Conservation (phyloP, 1,139 yeast genomes). For the Blastobotrys persicus region DNA sequence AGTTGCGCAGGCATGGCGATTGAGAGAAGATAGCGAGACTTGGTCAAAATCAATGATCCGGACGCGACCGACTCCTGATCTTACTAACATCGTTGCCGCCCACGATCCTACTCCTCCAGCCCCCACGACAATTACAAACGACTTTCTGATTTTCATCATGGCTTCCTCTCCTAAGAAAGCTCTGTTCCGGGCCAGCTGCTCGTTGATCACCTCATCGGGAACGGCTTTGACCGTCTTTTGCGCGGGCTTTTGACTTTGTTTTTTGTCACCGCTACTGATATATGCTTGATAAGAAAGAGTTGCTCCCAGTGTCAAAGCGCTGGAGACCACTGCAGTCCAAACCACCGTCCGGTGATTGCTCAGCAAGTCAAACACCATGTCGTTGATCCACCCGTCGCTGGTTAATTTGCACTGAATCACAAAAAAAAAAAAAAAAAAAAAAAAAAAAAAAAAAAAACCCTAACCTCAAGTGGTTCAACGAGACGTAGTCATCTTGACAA, state of each 20-base stretch:
- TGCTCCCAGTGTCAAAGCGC: constrained; percentile 13
- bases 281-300: constrained; percentile 3
- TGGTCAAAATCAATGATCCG: constrained; percentile 93
- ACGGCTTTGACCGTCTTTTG: neutral
- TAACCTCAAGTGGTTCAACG: neutral
- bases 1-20: constrained; percentile 91
- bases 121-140: constrained; percentile 85
- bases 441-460: neutral
- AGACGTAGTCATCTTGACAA: too few species aligned
- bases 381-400: neutral
- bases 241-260: constrained; percentile 8
- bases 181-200: constrained; percentile 89
- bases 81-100: constrained; percentile 87
- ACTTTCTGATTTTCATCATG: constrained; percentile 67
- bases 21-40: constrained; percentile 84
- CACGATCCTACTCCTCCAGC: constrained; percentile 99
- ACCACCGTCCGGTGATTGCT: neutral
- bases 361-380: constrained; percentile 1
- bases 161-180: constrained; percentile 89
- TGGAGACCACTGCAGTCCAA: constrained; percentile 15
- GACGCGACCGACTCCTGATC: constrained; percentile 81
- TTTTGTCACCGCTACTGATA: neutral
- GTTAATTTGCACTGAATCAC: neutral
- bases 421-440: too few species aligned
- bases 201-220: constrained; percentile 69